Base-by-base conservation (phyloP, 163 green algal genomes). In the Scenedesmus sp. region DNA sequence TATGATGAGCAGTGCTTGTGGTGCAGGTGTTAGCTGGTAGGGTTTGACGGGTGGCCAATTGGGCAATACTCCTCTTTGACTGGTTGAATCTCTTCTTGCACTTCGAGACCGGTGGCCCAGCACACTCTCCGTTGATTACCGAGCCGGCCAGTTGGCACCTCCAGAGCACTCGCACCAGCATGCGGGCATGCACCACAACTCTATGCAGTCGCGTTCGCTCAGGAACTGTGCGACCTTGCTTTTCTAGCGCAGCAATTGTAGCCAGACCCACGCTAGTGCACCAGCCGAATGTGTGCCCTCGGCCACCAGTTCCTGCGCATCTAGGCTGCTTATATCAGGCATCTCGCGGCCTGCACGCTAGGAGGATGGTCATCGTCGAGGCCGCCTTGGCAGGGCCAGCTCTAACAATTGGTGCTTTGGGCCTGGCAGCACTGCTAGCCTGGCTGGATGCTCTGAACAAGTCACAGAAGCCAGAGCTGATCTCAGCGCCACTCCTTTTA, bases 401-500 rank as follows among this genome's bases (percentile, higher is more conserved):
- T 7, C 22, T 70, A 40, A 70, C 85, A 42, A 49, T 89, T 37
- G 85, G 40, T 24, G 44, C 44, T 68, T 44, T 83, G 0, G 68
- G 85, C 43, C 24, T 89, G 26, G 84, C 84, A 68, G 84, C 84
- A 51, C 16, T 65, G n/a, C 44, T 37, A 68, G 68, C 65, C n/a
- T 85, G 76, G 70, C 44, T 90, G 22, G 85, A 90, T 51, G 85
- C 85, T 6, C 46, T 85, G 65, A 90, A 90, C 68, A 43, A 30
- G 81, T 65, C 30, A 24, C 83, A 73, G 49, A 90, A 85, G 81
- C 81, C 81, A 51, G 81, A 92, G 44, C 65, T 89, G 18, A 56
- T 65, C n/a, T 86, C 26, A n/a, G 24, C 5, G 33, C 49, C 35
- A 81, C 43, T 24, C n/a, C 33, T 1, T 95, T 95, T 92, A 93